phyloP scores from a whole-genome alignment of 257 asterid species.

The Voacanga thouarsii region DNA sequence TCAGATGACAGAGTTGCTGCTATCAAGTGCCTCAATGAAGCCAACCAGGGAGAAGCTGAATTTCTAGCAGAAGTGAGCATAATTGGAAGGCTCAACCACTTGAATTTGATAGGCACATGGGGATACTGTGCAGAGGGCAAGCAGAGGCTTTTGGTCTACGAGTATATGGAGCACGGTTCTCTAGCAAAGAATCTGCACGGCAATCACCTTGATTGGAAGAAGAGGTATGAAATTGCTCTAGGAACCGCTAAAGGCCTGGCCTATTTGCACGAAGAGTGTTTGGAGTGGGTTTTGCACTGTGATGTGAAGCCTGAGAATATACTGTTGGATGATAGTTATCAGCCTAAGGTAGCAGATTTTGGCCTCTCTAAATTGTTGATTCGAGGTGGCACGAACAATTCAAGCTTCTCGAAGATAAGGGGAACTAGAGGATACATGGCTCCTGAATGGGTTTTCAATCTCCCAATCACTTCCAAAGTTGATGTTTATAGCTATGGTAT shows the following conservation, averaged over 20 bases:
- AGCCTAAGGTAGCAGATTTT: slow-evolving; percentile 45
- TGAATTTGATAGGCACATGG: slow-evolving; percentile 31
- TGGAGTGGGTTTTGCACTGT: slow-evolving; percentile 48
- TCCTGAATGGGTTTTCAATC: slow-evolving; percentile 44
- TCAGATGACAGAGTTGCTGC: slow-evolving; percentile 35
- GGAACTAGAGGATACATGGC: slow-evolving; percentile 57
- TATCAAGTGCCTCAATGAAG: slow-evolving; percentile 24
- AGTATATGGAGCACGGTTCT: slow-evolving; percentile 36
- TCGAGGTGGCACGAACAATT: slow-evolving; percentile 8
- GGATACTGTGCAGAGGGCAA: slow-evolving; percentile 37
- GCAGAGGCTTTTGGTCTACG: slow-evolving; percentile 36
- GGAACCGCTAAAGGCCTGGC: slow-evolving; percentile 44
- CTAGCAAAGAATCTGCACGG: slow-evolving; percentile 21
- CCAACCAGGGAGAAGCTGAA: slow-evolving; percentile 35
- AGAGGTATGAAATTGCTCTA: slow-evolving; percentile 32
- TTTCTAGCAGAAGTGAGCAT: slow-evolving; percentile 29
- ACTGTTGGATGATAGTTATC: slow-evolving; percentile 28
- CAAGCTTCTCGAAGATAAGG: slow-evolving; percentile 26
- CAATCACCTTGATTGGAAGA: slow-evolving; percentile 34
- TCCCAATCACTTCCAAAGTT: slow-evolving; percentile 42
- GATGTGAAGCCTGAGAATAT: slow-evolving; percentile 54
- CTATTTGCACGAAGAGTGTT: slow-evolving; percentile 48
- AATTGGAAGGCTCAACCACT: slow-evolving; percentile 32
- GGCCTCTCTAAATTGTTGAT: slow-evolving; percentile 33
- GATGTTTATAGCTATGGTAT: slow-evolving; percentile 47